Percentiles rank a stretch among this genome's conserved stretches.
phyloP scores from a whole-genome alignment of 352 stramenopile genomes.

The Phytophthora hibernalis region DNA sequence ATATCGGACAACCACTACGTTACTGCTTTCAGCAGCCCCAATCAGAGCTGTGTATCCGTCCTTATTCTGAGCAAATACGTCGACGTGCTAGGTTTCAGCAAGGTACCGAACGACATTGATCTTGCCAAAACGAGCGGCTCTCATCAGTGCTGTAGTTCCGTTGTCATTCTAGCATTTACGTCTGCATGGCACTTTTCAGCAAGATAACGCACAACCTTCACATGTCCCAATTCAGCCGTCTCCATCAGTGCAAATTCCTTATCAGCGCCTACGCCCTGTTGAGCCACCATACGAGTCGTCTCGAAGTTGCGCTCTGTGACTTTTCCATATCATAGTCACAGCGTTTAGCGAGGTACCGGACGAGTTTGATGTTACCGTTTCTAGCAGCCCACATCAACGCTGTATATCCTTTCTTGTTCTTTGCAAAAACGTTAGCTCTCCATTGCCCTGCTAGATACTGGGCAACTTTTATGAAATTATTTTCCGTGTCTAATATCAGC shows the following conservation, averaged over 20 bases:
- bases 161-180: too few species aligned
- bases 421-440: neutral
- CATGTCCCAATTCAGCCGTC: neutral
- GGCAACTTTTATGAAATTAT: neutral
- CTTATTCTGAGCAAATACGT: too few species aligned
- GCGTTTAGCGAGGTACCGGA: neutral
- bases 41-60: too few species aligned
- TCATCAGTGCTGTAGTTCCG: too few species aligned
- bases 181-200: too few species aligned
- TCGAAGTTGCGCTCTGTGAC: too few species aligned
- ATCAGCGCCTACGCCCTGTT: neutral
- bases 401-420: neutral
- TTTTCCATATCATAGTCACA: neutral
- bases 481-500: neutral
- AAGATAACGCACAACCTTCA: neutral
- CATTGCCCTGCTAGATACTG: neutral
- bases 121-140: too few species aligned
- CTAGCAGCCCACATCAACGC: neutral
- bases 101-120: too few species aligned
- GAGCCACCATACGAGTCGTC: too few species aligned
- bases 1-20: too few species aligned
- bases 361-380: neutral
- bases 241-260: neutral
- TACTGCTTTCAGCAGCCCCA: too few species aligned
- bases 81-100: too few species aligned